Percentiles rank a stretch among this genome's conserved stretches.
Conservation (phyloP, 2,329 filamentous ascomycete species). For the Neofusicoccum umdonicola region DNA sequence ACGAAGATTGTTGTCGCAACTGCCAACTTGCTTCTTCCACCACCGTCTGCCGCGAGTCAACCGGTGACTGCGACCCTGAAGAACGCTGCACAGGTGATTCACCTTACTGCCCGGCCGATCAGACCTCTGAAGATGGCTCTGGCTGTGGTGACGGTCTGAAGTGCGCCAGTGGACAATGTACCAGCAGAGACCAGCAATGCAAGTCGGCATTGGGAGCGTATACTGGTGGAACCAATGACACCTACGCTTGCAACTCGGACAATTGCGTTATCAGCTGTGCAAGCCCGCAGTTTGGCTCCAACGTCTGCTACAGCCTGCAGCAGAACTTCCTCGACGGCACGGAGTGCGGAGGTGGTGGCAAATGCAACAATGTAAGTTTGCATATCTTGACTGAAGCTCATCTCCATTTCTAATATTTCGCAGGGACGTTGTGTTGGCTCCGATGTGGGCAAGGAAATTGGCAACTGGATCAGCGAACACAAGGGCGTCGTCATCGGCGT, state of each 20-base stretch:
- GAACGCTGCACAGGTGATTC: slow-evolving; percentile 76
- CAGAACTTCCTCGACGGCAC: slow-evolving; percentile 96
- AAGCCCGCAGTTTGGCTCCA: slow-evolving; percentile 63
- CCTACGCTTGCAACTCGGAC: slow-evolving; percentile 66
- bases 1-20: slow-evolving; percentile 76
- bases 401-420: background rate
- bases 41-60: slow-evolving; percentile 77
- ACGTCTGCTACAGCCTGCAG: slow-evolving; percentile 71
- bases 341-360: slow-evolving; percentile 74
- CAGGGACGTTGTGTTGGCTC: slow-evolving; percentile 72
- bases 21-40: slow-evolving; percentile 67
- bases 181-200: slow-evolving; percentile 86
- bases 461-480: slow-evolving; percentile 73
- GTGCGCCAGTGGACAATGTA: slow-evolving; percentile 93
- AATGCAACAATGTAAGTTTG: slow-evolving; percentile 63
- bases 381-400: background rate
- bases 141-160: slow-evolving; percentile 69
- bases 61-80: slow-evolving; percentile 77
- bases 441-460: slow-evolving; percentile 67
- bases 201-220: slow-evolving; percentile 72
- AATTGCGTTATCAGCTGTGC: slow-evolving; percentile 77
- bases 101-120: slow-evolving; percentile 72
- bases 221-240: slow-evolving; percentile 67
- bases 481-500: slow-evolving; percentile 81
- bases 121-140: slow-evolving; percentile 66